phyloP scores from a whole-genome alignment of 2,329 filamentous ascomycete species.

The Setomelanomma holmii region DNA sequence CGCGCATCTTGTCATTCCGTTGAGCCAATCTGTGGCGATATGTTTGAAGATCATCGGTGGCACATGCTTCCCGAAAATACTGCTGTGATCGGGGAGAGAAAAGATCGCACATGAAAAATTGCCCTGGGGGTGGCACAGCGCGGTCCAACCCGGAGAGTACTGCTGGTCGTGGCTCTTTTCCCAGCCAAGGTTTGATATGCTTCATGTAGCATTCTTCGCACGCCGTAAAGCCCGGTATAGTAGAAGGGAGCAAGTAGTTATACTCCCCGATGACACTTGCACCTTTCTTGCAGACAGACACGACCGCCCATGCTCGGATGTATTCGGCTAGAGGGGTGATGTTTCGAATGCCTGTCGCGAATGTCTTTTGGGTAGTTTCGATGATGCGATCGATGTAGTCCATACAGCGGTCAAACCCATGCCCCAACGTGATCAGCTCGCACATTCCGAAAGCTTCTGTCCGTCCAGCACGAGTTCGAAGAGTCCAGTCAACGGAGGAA shows the following conservation, averaged over 20 bases:
- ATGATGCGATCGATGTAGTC: conserved; percentile 18
- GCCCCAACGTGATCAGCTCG: conserved; percentile 20
- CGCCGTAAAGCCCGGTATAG: conserved; percentile 17
- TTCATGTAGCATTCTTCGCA: conserved; percentile 25
- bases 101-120: conserved; percentile 20
- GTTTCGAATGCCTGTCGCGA: conserved; percentile 8
- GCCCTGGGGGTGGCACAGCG: neutral
- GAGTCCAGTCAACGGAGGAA: conserved; percentile 18
- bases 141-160: conserved; percentile 7
- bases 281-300: conserved; percentile 14
- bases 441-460: conserved; percentile 21
- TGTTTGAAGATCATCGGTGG: conserved; percentile 7
- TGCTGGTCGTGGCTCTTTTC: neutral
- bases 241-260: conserved; percentile 9
- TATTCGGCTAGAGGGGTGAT: conserved; percentile 10
- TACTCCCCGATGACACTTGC: conserved; percentile 5
- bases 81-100: conserved; percentile 20
- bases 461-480: conserved; percentile 18
- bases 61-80: conserved; percentile 17
- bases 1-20: conserved; percentile 14
- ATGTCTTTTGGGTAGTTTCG: conserved; percentile 7
- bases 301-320: conserved; percentile 16
- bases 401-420: conserved; percentile 9
- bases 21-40: conserved; percentile 16
- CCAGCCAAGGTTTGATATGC: conserved; percentile 14